Evolutionary conservation across 805 yeast genomes (phyloP), one percentile per base, ranked within the genome.

Genomic region (Yarrowia sp.): DNA sequence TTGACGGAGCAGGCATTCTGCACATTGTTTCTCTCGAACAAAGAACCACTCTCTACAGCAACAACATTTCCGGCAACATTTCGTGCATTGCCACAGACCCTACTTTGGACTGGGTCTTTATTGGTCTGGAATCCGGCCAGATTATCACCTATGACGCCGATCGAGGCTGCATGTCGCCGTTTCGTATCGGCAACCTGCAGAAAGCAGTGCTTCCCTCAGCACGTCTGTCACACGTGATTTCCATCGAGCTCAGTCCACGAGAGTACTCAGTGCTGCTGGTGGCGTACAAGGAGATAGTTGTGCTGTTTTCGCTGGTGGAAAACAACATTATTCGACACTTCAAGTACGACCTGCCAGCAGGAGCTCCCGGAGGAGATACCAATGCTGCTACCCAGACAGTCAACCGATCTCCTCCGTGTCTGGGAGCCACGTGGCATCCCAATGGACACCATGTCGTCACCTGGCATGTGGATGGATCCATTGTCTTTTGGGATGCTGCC

Each of bases 401-500:
- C 32, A 36, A 61, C 46, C 66, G 86, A 59, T 70, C 66, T n/a
- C 86, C 86, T 2, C 73, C 71, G 22, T 69, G 80, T 0, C 66
- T 77, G 1, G 77, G 85, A 58, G 86, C 96, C 0, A 78, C 84
- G 35, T 95, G 90, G 84, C 98, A 93, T 74, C 99, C 99, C 2
- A 91, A 91, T 72, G 97, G 98, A 0, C 81, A 92, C 49, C 96
- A 92, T 72, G 77, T 90, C 3, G 81, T 89, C 21, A 87, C 97
- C 0, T 82, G 85, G 2, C 96, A 93, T 74, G 85, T 79, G 22
- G 97, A 92, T 71, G 93, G 93, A 63, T 83, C 96, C 0, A 71
- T 95, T 38, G 96, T 85, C 1, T 95, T 95, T 72, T 95, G 98
- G 98, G 99, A 95, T 74, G 88, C 90, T 0, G 81, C 85, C 33